Evolutionary conservation across 345 rosid genomes (phyloP).

Genomic region (Ceriops tagal): DNA sequence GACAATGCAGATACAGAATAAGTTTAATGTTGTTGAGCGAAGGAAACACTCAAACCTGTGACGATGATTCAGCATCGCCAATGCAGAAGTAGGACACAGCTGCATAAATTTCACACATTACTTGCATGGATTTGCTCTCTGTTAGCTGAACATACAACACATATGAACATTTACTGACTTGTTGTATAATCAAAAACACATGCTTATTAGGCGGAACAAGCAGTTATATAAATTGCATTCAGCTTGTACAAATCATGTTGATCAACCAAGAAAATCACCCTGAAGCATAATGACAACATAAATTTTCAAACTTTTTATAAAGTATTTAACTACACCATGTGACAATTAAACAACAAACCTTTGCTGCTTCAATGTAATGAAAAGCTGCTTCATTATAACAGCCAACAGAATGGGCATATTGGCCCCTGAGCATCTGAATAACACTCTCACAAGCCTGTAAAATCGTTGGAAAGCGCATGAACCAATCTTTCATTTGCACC

Average conservation of each 20-base stretch:
- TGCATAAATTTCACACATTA: constrained; percentile 87
- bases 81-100: constrained; percentile 87
- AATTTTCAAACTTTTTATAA: background rate
- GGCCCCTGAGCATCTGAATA: constrained; percentile 98
- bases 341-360: constrained; percentile 39
- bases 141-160: constrained; percentile 53
- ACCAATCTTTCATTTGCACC: constrained; percentile 84
- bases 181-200: background rate
- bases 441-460: constrained; percentile 85
- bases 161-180: background rate
- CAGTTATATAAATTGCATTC: background rate
- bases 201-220: constrained; percentile 3
- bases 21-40: background rate
- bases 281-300: background rate
- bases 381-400: constrained; percentile 91
- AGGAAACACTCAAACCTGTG: constrained; percentile 51
- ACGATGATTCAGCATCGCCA: constrained; percentile 92
- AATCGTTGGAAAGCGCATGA: constrained; percentile 83
- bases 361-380: constrained; percentile 87
- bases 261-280: background rate
- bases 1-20: constrained; percentile 10
- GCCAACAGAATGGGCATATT: constrained; percentile 93
- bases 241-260: background rate
- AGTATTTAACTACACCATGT: background rate
- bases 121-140: constrained; percentile 86